These are phyloP conservation scores for Amphicarpaea edgeworthii DNA, from an alignment of 306 rosid species.

Conservation along the genomic window DNA sequence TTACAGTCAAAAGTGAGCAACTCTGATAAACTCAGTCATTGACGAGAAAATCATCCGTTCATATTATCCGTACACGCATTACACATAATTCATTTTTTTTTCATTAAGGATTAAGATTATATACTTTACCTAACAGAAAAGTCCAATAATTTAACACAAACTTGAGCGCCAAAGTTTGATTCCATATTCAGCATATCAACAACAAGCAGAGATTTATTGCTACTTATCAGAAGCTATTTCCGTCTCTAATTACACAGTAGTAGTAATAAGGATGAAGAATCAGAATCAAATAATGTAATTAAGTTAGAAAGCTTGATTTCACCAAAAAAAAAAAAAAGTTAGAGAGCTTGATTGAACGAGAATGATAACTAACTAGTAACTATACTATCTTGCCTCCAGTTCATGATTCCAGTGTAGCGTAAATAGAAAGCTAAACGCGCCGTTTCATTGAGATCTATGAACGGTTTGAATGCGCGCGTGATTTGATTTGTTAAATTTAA, in stretches of 20 bases:
- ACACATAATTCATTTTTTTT: neutral
- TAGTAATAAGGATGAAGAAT: neutral
- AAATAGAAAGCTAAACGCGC: neutral
- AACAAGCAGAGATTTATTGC: neutral
- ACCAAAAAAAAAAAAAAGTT: neutral
- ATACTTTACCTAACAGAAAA: neutral
- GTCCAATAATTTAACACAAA: neutral
- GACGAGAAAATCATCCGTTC: no score
- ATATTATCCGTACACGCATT: no score
- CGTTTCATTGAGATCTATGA: conserved; percentile 21
- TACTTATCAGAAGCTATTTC: conserved; percentile 3
- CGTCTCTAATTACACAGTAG: neutral
- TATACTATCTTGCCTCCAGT: neutral
- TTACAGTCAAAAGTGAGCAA: neutral
- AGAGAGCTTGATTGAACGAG: conserved; percentile 11
- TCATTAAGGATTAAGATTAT: neutral
- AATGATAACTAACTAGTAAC: neutral
- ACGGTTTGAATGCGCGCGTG: neutral
- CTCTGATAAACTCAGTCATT: neutral
- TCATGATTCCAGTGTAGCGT: neutral
- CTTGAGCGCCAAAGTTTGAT: neutral
- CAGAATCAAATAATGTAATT: neutral
- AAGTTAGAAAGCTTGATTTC: conserved; percentile 25
- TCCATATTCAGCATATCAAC: neutral
- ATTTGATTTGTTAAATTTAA: neutral